These are phyloP conservation scores for Ceratonia siliqua DNA, from an alignment of 306 rosid species.

Conservation along the genomic window DNA sequence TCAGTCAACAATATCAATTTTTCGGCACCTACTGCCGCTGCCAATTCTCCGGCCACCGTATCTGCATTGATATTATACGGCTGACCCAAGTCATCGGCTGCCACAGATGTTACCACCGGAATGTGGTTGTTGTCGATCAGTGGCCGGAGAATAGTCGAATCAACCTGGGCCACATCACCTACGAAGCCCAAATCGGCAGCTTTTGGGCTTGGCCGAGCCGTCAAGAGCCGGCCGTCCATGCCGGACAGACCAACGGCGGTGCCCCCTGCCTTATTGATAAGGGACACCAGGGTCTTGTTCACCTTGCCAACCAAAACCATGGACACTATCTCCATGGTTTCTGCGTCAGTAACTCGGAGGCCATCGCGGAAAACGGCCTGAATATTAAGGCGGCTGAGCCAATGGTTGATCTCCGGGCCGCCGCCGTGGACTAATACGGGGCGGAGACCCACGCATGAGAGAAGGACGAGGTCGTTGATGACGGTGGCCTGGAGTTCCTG, in stretches of 20 bases:
- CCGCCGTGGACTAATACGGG: constrained; percentile 93
- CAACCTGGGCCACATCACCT: constrained; percentile 74
- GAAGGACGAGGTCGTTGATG: constrained; percentile 90
- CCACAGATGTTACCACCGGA: constrained; percentile 89
- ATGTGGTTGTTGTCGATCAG: constrained; percentile 62
- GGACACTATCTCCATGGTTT: constrained; percentile 93
- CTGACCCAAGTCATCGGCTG: constrained; percentile 77
- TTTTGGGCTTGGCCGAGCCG: constrained; percentile 75
- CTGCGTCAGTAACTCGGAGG: constrained; percentile 82
- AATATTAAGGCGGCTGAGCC: constrained; percentile 87
- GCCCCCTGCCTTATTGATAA: constrained; percentile 79
- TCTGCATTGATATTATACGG: constrained; percentile 89
- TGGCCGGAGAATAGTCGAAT: constrained; percentile 63
- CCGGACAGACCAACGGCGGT: constrained; percentile 90
- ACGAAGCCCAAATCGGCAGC: constrained; percentile 76
- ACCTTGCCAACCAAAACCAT: constrained; percentile 95
- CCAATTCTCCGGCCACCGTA: constrained; percentile 85
- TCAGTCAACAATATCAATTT: constrained; percentile 84
- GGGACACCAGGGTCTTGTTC: constrained; percentile 72
- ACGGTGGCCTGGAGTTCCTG: constrained; percentile 77
- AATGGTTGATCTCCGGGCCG: constrained; percentile 88
- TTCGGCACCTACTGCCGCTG: constrained; percentile 93
- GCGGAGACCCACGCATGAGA: constrained; percentile 85
- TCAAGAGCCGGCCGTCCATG: constrained; percentile 71
- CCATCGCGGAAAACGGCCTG: constrained; percentile 80